Base-by-base conservation (phyloP, 495 filamentous ascomycete genomes). In the Xylaria flabelliformis region DNA sequence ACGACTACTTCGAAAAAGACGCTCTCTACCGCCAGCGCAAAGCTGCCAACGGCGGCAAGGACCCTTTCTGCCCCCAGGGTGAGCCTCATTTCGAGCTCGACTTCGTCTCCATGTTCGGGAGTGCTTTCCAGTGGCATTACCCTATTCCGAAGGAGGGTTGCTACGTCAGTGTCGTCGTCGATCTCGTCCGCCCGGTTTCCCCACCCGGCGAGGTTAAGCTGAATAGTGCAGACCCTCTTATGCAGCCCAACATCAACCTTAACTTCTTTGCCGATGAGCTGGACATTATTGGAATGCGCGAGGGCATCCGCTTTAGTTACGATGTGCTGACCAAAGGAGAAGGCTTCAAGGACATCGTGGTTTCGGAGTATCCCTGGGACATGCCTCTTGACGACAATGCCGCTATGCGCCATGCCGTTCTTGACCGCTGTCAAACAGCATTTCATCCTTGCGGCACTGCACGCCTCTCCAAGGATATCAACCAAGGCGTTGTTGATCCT, bases 81-180 rank as follows among this genome's bases (percentile, higher is more conserved):
- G 88, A 91, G 75, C 88, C 89, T 53, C 88, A 91, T 76, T 90
- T 91, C 74, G 88, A 91, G 81, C 83, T 91, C 66, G 88, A 90
- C 75, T 91, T 91, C 69, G 85, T 90, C 59, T 82, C 84, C 64
- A 85, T 90, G 82, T 91, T 90, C 78, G 80, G 83, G 64, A 83
- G 82, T 69, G 88, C 89, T 8, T 91, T 90, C 85, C 89, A 90
- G 75, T 90, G 87, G 88, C 89, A 91, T 76, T 86, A 85, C 75
- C 87, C 87, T 0, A 74, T 81, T 0, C 88, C 89, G 2, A 72
- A 79, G 1, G 55, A 78, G 32, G 88, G 88, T 3, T 83, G 81
- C 73, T 80, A 83, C 75, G 39, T 90, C 64, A 90, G 87, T 2
- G 85, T 90, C 15, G 87, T 91, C 68, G 88, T 91, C 10, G 87